A percentile compares a stretch with the other conserved stretches of the same genome.
Evolutionary conservation across 345 rosid species (phyloP).

Genomic region (Linum lewisii): DNA sequence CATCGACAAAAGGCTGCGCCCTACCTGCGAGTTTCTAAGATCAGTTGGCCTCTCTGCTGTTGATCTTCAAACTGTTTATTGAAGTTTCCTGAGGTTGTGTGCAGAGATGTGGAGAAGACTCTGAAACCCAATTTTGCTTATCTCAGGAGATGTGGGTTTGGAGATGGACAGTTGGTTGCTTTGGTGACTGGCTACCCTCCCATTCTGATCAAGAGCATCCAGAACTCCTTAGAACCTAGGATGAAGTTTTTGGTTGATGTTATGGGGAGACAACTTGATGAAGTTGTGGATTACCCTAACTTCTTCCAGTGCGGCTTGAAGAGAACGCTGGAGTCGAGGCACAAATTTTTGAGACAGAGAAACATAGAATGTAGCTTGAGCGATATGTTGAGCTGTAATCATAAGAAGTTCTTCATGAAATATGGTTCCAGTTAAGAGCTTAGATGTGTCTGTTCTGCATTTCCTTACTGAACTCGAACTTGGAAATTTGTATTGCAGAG

Average conservation of each 20-base stretch:
- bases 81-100: conserved; percentile 57
- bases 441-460: background rate
- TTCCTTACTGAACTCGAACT: background rate
- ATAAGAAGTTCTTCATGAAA: conserved; percentile 44
- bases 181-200: conserved; percentile 62
- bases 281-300: conserved; percentile 49
- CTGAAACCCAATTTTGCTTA: conserved; percentile 44
- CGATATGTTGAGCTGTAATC: conserved; percentile 65
- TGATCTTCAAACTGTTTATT: conserved; percentile 39
- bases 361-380: conserved; percentile 52
- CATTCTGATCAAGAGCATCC: conserved; percentile 51
- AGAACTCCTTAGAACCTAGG: conserved; percentile 59
- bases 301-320: conserved; percentile 64
- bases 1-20: conserved; percentile 44
- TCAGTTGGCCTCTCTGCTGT: conserved; percentile 38
- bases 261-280: conserved; percentile 57
- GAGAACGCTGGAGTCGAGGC: conserved; percentile 52
- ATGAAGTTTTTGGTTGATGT: conserved; percentile 59
- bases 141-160: conserved; percentile 43
- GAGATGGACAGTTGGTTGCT: conserved; percentile 39
- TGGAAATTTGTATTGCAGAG: background rate
- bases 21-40: conserved; percentile 51
- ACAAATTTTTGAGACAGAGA: conserved; percentile 43
- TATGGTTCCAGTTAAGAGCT: conserved; percentile 33
- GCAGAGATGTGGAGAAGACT: conserved; percentile 55